A percentile compares a stretch with the other conserved stretches of the same genome.
These are phyloP conservation scores for Jatropha curcas DNA, from an alignment of 345 rosid genomes.

Conservation along the genomic window DNA sequence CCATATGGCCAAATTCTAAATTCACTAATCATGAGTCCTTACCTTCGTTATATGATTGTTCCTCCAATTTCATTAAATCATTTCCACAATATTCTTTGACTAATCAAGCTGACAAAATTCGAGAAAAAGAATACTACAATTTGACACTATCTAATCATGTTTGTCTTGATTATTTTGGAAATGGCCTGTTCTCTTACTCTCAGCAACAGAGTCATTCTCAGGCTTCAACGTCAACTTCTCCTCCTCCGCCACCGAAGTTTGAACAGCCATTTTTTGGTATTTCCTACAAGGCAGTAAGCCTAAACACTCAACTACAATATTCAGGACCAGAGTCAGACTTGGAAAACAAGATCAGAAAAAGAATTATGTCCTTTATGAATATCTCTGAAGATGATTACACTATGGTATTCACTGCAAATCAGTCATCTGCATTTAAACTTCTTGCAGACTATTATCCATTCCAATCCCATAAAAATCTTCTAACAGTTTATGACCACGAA, in stretches of 20 bases:
- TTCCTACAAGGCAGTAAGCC: constrained; percentile 45
- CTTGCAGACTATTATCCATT: constrained; percentile 73
- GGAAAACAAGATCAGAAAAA: constrained; percentile 45
- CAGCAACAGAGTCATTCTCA: constrained; percentile 30
- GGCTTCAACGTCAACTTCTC: constrained; percentile 28
- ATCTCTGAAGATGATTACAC: constrained; percentile 67
- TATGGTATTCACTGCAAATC: constrained; percentile 66
- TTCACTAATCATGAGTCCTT: constrained; percentile 91
- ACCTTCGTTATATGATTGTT: constrained; percentile 58
- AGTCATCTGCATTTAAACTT: constrained; percentile 72
- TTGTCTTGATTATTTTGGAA: constrained; percentile 62
- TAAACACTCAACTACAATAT: constrained; percentile 39
- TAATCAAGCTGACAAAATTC: constrained; percentile 55
- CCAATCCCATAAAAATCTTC: constrained; percentile 48
- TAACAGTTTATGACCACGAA: constrained; percentile 75
- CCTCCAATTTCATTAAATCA: constrained; percentile 42
- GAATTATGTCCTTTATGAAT: constrained; percentile 73
- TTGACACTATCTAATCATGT: constrained; percentile 51
- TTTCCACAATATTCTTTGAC: constrained; percentile 60
- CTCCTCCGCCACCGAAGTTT: constrained; percentile 11
- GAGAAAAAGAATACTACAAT: constrained; percentile 62
- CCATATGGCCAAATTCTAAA: constrained; percentile 38
- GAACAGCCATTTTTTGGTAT: constrained; percentile 44
- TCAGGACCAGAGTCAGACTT: constrained; percentile 48
- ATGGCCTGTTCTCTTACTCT: constrained; percentile 75